A percentile compares a stretch with the other conserved stretches of the same genome.
Conservation (phyloP, 495 filamentous ascomycete species). For the Neurospora discreta region DNA sequence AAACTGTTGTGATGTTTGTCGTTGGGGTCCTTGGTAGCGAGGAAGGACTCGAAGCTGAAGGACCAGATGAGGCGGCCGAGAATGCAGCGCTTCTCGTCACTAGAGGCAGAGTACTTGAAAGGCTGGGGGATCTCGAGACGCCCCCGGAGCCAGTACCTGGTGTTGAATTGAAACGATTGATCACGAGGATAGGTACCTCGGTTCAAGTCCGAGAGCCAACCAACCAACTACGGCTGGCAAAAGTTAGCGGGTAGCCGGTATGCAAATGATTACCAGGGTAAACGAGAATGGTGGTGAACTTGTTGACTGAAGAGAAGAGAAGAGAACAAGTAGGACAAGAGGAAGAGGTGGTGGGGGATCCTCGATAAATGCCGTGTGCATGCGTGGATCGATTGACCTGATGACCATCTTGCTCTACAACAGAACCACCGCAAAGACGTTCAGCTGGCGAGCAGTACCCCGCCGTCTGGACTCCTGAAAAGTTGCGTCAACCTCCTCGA, state of each 20-base stretch:
- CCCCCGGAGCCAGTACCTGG: constrained; percentile 71
- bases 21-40: constrained; percentile 95
- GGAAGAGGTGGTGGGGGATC: background rate
- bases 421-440: background rate
- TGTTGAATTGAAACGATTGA: background rate
- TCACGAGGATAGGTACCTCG: background rate
- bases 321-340: background rate
- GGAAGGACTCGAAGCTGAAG: constrained; percentile 88
- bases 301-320: background rate
- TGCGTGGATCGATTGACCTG: background rate
- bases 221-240: too few relatives aligned
- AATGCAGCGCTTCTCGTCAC: constrained; percentile 94
- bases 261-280: background rate
- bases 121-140: constrained; percentile 87
- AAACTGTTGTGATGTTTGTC: constrained; percentile 50
- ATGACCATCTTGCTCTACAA: background rate
- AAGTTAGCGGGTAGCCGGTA: too few relatives aligned
- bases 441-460: background rate
- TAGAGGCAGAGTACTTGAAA: constrained; percentile 86
- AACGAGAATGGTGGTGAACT: background rate
- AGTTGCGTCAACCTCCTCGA: background rate
- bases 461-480: background rate
- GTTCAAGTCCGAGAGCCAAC: too few relatives aligned
- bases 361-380: background rate
- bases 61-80: constrained; percentile 96